A percentile compares a stretch with the other conserved stretches of the same genome.
Conservation (phyloP, 2,329 filamentous ascomycete species). For the Rutstroemia sp. region DNA sequence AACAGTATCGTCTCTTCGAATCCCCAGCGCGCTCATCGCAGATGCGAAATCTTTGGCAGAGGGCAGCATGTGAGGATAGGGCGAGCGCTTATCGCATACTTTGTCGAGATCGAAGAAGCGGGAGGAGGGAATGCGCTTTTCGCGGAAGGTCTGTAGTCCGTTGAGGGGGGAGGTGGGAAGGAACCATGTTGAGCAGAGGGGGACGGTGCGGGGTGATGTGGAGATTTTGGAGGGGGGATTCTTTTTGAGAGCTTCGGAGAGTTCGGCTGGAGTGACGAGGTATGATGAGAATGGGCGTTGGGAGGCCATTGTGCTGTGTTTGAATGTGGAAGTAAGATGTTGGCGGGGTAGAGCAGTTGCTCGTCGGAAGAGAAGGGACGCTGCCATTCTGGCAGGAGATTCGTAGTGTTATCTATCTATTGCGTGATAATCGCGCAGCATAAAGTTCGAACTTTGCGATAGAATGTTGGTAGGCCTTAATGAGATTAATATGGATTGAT, state of each 20-base stretch:
- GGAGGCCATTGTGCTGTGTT: neutral
- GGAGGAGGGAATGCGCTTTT: constrained; percentile 78
- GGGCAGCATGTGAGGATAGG: constrained; percentile 96
- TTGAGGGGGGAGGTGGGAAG: constrained; percentile 84
- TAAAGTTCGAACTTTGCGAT: neutral
- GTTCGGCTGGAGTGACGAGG: constrained; percentile 76
- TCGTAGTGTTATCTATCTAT: constrained; percentile 6
- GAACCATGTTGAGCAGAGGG: constrained; percentile 92
- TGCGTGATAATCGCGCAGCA: neutral
- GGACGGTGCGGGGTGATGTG: constrained; percentile 74
- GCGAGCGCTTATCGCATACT: constrained; percentile 77
- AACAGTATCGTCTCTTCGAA: constrained; percentile 77
- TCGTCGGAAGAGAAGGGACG: constrained; percentile 17
- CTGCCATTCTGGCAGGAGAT: constrained; percentile 24
- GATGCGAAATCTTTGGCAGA: constrained; percentile 71
- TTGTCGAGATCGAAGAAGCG: constrained; percentile 96
- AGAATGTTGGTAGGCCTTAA: neutral
- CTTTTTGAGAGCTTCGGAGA: constrained; percentile 72
- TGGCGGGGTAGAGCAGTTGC: constrained; percentile 12
- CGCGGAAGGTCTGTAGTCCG: constrained; percentile 72
- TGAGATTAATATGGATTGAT: neutral
- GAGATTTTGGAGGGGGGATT: constrained; percentile 75
- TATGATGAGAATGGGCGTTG: constrained; percentile 42
- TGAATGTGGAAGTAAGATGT: constrained; percentile 1
- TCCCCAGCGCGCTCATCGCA: constrained; percentile 84